phyloP scores from a whole-genome alignment of 164 flowering plant species.

The Liriodendron chinense region DNA sequence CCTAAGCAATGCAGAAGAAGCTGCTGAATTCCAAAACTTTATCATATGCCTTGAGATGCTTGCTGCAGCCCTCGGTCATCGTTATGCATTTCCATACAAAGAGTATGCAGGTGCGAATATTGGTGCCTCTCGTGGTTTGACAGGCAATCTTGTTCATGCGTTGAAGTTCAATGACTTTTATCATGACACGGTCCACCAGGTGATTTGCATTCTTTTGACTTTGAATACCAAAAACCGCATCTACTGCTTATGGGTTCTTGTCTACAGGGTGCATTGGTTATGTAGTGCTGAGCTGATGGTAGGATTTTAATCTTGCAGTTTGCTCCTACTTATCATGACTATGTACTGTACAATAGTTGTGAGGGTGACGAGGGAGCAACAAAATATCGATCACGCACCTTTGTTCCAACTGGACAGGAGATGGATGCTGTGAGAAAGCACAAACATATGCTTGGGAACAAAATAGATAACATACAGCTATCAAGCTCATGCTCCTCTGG shows the following conservation, averaged over 20 bases:
- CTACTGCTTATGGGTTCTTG: not conserved
- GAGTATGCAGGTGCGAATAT: slow-evolving; percentile 97
- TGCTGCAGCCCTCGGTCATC: slow-evolving; percentile 85
- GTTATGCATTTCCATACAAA: slow-evolving; percentile 94
- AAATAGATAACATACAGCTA: slow-evolving; percentile 61
- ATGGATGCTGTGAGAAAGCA: slow-evolving; percentile 88
- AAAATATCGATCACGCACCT: slow-evolving; percentile 87
- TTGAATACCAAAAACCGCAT: not conserved
- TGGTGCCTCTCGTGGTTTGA: slow-evolving; percentile 56
- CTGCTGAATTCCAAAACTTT: slow-evolving; percentile 84
- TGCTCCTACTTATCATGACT: slow-evolving; percentile 99
- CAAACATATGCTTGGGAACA: slow-evolving; percentile 59
- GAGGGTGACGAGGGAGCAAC: slow-evolving; percentile 81
- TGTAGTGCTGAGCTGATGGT: not conserved
- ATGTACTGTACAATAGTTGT: slow-evolving; percentile 80
- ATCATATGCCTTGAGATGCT: slow-evolving; percentile 97
- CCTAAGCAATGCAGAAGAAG: slow-evolving; percentile 72
- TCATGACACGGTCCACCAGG: slow-evolving; percentile 99
- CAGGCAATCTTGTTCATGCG: slow-evolving; percentile 85
- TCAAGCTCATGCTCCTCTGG: slow-evolving; percentile 59
- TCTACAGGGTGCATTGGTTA: not conserved
- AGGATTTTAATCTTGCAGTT: slow-evolving; percentile 48
- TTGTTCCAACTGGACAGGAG: slow-evolving; percentile 96
- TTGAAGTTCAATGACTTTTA: slow-evolving; percentile 85
- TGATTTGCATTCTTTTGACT: slow-evolving; percentile 14